Conservation (phyloP, 202 grass and related monocot species). For the Digitaria exilis region DNA sequence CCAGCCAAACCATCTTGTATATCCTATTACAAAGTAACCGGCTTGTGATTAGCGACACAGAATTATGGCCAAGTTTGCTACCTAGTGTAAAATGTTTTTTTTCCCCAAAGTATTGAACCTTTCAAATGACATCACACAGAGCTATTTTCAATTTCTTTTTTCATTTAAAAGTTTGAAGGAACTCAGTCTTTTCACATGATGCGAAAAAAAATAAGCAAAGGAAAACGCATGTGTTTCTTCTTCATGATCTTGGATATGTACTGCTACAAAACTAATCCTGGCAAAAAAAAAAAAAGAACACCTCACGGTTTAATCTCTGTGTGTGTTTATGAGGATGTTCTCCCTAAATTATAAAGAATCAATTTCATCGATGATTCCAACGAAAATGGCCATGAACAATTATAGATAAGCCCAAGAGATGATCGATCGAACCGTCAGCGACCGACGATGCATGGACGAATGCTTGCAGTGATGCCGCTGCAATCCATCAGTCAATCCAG, state of each 20-base stretch:
- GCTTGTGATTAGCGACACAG: not conserved
- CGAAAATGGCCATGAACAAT: not conserved
- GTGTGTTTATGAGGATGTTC: not conserved
- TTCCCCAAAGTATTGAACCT: not conserved
- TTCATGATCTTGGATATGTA: not conserved
- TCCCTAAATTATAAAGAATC: constrained; percentile 7
- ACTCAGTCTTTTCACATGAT: not conserved
- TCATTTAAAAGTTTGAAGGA: not conserved
- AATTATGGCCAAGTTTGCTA: not conserved
- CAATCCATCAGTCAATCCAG: not conserved
- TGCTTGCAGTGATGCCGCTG: not conserved
- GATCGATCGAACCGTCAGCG: not conserved
- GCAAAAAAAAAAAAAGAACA: not conserved
- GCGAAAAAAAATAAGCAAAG: not conserved
- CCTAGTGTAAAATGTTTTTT: no score
- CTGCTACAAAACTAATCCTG: not conserved
- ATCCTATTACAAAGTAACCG: not conserved
- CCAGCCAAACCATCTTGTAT: not conserved
- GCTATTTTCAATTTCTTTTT: not conserved
- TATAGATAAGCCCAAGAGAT: not conserved
- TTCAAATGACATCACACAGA: not conserved
- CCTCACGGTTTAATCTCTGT: not conserved
- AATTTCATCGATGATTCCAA: not conserved
- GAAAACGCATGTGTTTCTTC: not conserved
- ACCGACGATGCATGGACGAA: not conserved